Evolutionary conservation across 129 eudicot species (phyloP), one percentile per base, ranked within the genome.

Genomic region (Mikania micrantha): DNA sequence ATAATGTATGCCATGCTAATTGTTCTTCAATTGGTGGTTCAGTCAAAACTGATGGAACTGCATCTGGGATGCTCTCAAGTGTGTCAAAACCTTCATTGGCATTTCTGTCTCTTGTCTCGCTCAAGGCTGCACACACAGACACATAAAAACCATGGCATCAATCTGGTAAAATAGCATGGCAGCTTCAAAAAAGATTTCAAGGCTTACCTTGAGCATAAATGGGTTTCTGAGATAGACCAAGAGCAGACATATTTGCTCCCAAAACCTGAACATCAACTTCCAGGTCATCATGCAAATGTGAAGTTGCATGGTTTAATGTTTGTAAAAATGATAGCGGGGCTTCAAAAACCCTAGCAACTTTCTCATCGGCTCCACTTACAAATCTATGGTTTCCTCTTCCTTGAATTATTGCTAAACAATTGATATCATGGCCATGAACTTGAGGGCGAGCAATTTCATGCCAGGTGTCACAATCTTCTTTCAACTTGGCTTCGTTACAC

Each of bases 161-260:
- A 9, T 24, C 17, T 2, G 20, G 20, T n/a, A 45, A 15, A 27
- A 70, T 58, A 31, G 42, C 48, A 44, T 60, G 56, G 36, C 17
- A n/a, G 42, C 59, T 71, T 16, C 45, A 28, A 66, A 39, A 70
- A 9, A 40, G 12, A 41, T 17, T 35, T 66, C 2, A 60, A 71
- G 44, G 69, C 69, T 56, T 72, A 86, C 96, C 84, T 50, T 93
- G 90, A 72, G 67, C 84, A 80, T 88, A 88, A 59, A 93, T 88
- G 29, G 96, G 99, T 78, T 89, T 93, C 85, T 93, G 99, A 10
- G 99, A 93, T 66, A 93, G 76, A 22, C 99, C 99, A 73, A 93
- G 89, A 66, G 99, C 99, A 42, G 99, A 93, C 96, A 93, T 93
- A 79, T 93, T 93, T 56, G 99, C 99, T 67, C 96, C 99, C 72